Evolutionary conservation across 2,329 filamentous ascomycete species (phyloP).

Genomic region (Aspergillus alliaceus): DNA sequence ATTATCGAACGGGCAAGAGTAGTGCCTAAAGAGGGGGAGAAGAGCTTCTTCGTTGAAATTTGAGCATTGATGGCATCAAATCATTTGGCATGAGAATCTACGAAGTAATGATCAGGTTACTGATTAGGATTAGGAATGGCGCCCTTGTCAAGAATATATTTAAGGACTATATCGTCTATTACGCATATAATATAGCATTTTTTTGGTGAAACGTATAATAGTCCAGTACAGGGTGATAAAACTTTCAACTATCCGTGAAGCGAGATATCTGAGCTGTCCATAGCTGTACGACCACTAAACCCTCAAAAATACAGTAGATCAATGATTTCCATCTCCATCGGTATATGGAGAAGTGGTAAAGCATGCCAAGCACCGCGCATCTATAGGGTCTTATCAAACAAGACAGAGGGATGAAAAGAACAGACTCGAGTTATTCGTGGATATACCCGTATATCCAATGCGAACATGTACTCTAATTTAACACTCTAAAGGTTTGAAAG

Average conservation of each 20-base stretch:
- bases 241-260: no score
- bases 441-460: background rate
- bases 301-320: no score
- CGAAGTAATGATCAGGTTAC: background rate
- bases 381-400: background rate
- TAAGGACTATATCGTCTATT: background rate
- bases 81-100: constrained; percentile 5
- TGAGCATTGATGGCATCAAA: constrained; percentile 13
- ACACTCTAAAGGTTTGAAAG: background rate
- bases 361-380: background rate
- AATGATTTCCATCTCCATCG: no score
- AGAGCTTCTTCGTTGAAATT: constrained; percentile 51
- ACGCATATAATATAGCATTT: background rate
- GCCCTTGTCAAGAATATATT: background rate
- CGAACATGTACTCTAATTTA: background rate
- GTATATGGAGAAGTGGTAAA: no score
- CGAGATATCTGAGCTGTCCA: no score
- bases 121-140: background rate
- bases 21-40: constrained; percentile 51
- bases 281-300: no score
- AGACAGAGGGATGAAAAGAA: no score
- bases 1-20: constrained; percentile 53
- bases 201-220: no score
- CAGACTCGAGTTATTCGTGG: background rate
- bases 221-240: no score